phyloP scores from a whole-genome alignment of 2,329 filamentous ascomycete species.

The Exophiala sp. region DNA sequence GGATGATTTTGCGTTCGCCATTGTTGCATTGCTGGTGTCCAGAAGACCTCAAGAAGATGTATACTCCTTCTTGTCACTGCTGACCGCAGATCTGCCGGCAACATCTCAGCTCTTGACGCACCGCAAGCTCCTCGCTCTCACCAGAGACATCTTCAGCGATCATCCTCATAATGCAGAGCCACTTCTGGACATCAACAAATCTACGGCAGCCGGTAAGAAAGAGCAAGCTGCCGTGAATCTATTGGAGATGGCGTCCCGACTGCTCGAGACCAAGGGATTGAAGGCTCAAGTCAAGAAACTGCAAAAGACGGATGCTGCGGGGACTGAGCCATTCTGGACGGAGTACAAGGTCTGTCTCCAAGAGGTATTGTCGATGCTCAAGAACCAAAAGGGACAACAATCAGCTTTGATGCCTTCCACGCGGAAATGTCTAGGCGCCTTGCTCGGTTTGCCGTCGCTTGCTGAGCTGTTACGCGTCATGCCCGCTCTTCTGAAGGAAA shows the following conservation, averaged over 20 bases:
- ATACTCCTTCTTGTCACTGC: slow-evolving; percentile 65
- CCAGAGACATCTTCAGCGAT: slow-evolving; percentile 67
- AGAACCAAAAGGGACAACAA: slow-evolving; percentile 12
- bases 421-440: slow-evolving; percentile 66
- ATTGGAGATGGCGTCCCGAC: slow-evolving; percentile 30
- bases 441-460: slow-evolving; percentile 80
- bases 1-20: slow-evolving; percentile 78
- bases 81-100: slow-evolving; percentile 67
- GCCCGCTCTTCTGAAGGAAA: slow-evolving; percentile 64
- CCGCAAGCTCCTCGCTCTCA: slow-evolving; percentile 67
- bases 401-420: slow-evolving; percentile 35
- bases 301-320: slow-evolving; percentile 7
- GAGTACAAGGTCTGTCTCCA: slow-evolving; percentile 29
- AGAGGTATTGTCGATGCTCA: slow-evolving; percentile 18
- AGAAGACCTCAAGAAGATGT: slow-evolving; percentile 75
- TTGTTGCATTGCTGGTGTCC: slow-evolving; percentile 85
- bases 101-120: slow-evolving; percentile 69
- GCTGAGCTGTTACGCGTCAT: slow-evolving; percentile 84
- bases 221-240: slow-evolving; percentile 40
- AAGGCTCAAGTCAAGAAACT: slow-evolving; percentile 15
- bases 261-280: slow-evolving; percentile 18
- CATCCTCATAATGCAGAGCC: slow-evolving; percentile 68
- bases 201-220: slow-evolving; percentile 13
- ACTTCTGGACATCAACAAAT: slow-evolving; percentile 58
- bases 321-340: slow-evolving; percentile 21